phyloP scores from a whole-genome alignment of 768 basidiomycete species.

The Rhizopogon salebrosus region DNA sequence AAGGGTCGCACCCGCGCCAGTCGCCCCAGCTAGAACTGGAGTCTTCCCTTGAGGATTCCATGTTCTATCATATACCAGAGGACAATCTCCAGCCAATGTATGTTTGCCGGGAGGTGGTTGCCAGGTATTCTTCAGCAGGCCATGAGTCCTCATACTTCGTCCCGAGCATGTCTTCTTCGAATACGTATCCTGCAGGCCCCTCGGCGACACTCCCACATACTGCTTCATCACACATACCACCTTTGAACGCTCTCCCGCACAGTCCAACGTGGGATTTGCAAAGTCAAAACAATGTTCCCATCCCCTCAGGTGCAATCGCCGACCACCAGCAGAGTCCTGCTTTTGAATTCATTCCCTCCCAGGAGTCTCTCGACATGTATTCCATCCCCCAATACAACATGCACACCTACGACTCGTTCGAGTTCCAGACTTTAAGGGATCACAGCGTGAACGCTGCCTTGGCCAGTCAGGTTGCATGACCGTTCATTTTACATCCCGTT shows the following conservation, averaged over 20 bases:
- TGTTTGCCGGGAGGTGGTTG: slow-evolving; percentile 18
- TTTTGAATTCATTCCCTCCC: slow-evolving; percentile 17
- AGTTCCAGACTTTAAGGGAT: slow-evolving; percentile 28
- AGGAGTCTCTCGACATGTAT: slow-evolving; percentile 16
- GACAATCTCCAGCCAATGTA: slow-evolving; percentile 18
- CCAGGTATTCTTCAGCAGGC: slow-evolving; percentile 14
- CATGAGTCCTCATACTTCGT: slow-evolving; percentile 1
- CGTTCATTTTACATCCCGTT: background rate
- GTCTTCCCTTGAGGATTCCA: slow-evolving; percentile 7
- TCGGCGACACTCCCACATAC: slow-evolving; percentile 7
- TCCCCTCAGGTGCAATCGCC: background rate
- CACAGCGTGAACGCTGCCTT: slow-evolving; percentile 15
- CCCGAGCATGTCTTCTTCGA: slow-evolving; percentile 7
- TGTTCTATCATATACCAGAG: slow-evolving; percentile 14
- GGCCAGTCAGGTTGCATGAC: slow-evolving; percentile 19
- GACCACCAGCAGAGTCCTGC: slow-evolving; percentile 1
- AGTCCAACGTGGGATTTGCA: background rate
- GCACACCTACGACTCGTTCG: slow-evolving; percentile 26
- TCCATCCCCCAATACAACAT: slow-evolving; percentile 10
- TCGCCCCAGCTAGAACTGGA: slow-evolving; percentile 15
- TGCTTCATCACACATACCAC: slow-evolving; percentile 4
- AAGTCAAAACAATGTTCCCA: background rate
- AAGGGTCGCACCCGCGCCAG: slow-evolving; percentile 3
- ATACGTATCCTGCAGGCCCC: slow-evolving; percentile 17
- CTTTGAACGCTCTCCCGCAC: background rate